phyloP scores from a whole-genome alignment of 208 protist genomes.

The Tritrichomonas foetus region DNA sequence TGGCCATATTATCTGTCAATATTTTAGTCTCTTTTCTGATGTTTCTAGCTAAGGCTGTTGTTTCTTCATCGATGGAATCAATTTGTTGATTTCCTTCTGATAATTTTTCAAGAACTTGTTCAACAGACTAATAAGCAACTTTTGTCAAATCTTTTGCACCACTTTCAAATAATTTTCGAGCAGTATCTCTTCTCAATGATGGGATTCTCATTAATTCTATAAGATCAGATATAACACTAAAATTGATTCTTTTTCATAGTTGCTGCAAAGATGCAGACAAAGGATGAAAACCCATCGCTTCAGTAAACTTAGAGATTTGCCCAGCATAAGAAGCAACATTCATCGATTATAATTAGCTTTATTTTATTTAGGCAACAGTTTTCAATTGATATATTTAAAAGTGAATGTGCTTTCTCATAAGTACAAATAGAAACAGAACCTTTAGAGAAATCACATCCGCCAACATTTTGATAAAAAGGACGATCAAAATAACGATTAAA shows the following conservation, averaged over 20 bases:
- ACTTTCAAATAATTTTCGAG: neutral
- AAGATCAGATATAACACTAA: neutral
- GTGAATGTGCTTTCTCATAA: conserved; percentile 28
- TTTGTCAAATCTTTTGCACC: neutral
- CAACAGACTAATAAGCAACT: neutral
- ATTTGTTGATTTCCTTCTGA: no score
- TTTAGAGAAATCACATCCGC: neutral
- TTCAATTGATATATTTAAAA: neutral
- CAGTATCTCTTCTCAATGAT: neutral
- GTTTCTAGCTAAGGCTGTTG: no score
- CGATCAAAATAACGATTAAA: neutral
- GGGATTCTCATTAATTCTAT: neutral
- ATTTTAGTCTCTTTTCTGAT: no score
- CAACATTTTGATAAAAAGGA: conserved; percentile 16
- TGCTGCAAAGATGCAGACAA: neutral
- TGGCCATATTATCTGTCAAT: no score
- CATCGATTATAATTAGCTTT: conserved; percentile 6
- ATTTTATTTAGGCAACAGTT: neutral
- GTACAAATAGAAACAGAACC: neutral
- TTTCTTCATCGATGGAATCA: no score
- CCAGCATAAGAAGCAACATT: neutral
- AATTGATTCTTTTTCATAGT: neutral
- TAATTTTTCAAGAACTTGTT: no score
- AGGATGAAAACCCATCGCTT: neutral
- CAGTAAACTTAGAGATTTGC: neutral